phyloP scores from a whole-genome alignment of 805 yeast genomes.

The Brettanomyces naardenensis region DNA sequence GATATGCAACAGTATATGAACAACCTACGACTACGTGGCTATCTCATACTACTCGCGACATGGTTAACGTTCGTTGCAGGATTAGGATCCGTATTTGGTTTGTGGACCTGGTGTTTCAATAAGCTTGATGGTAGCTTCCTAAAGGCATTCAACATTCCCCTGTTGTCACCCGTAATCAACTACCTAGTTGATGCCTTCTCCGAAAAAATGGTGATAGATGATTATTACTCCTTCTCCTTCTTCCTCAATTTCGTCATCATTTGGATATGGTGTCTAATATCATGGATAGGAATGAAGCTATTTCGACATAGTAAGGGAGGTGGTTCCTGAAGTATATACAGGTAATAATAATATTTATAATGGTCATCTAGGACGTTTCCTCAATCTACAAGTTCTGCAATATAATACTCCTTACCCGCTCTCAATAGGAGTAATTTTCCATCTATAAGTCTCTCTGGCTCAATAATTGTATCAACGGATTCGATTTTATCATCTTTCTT shows the following conservation, averaged over 20 bases:
- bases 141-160: neutral
- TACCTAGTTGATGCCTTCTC: constrained; percentile 1
- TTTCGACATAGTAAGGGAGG: constrained; percentile 74
- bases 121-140: constrained; percentile 1
- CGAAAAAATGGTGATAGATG: constrained; percentile 15
- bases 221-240: constrained; percentile 24
- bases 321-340: constrained; percentile 17
- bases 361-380: neutral
- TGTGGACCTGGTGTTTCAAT: constrained; percentile 24
- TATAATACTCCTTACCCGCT: constrained; percentile 65
- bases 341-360: neutral
- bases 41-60: constrained; percentile 16
- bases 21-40: constrained; percentile 19
- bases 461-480: constrained; percentile 41
- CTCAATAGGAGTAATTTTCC: constrained; percentile 56
- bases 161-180: neutral
- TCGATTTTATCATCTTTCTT: constrained; percentile 39
- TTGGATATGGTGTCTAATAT: constrained; percentile 65
- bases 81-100: constrained; percentile 22
- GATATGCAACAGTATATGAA: constrained; percentile 6
- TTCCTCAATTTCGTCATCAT: constrained; percentile 26
- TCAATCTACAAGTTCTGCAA: constrained; percentile 34
- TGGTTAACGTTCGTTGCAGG: constrained; percentile 22
- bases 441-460: constrained; percentile 44
- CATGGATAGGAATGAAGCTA: constrained; percentile 77